Conservation (phyloP, 257 asterid genomes). For the Hygrophila difformis region DNA sequence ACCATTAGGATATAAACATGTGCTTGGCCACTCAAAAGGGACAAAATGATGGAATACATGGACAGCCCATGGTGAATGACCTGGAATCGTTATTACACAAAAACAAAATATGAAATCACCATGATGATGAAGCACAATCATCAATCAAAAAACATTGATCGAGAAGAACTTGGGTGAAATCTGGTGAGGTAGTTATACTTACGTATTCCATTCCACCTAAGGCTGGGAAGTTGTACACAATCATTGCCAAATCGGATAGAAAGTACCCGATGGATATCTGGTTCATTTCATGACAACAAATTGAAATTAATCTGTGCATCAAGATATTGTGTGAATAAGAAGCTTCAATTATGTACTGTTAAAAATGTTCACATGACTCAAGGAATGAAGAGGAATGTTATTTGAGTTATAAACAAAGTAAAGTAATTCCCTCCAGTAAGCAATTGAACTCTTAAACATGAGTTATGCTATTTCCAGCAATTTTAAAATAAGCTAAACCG, state of each 20-base stretch:
- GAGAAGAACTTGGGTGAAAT: background rate
- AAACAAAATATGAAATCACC: background rate
- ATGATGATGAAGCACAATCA: background rate
- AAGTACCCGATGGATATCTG: constrained; percentile 90
- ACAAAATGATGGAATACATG: constrained; percentile 52
- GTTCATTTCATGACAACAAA: constrained; percentile 10
- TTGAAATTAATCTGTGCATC: background rate
- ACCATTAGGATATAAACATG: constrained; percentile 81
- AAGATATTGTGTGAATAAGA: background rate
- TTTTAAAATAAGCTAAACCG: constrained; percentile 7
- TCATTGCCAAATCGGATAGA: constrained; percentile 74
- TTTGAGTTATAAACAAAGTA: background rate
- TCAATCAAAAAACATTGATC: background rate
- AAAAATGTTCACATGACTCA: constrained; percentile 1
- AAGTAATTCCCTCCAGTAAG: background rate
- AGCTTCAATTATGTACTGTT: background rate
- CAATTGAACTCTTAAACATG: background rate
- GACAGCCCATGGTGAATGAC: constrained; percentile 88
- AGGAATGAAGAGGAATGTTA: background rate
- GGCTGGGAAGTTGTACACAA: constrained; percentile 53
- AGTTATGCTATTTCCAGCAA: background rate
- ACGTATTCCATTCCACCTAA: constrained; percentile 90
- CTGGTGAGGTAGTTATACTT: constrained; percentile 48
- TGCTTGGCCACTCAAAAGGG: constrained; percentile 78
- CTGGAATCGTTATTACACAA: constrained; percentile 40